Conservation (phyloP, 2,329 filamentous ascomycete genomes). For the Arthrinium puccinioides region DNA sequence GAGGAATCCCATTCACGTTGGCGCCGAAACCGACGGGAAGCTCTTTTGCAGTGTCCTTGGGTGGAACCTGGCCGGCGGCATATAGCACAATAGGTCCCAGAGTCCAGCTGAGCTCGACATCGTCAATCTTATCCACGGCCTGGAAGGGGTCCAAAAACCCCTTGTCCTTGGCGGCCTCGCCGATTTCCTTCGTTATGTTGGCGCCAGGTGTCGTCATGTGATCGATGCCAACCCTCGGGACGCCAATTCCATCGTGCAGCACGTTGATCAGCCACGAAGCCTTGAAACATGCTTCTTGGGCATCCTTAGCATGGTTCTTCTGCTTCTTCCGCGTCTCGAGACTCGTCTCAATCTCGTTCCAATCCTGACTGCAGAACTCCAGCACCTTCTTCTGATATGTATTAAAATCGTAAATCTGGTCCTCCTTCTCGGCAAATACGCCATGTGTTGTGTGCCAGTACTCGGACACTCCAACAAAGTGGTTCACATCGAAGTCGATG, state of each 20-base stretch:
- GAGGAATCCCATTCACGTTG: slow-evolving; percentile 61
- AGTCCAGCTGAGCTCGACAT: slow-evolving; percentile 93
- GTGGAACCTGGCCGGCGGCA: slow-evolving; percentile 78
- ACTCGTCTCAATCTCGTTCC: slow-evolving; percentile 65
- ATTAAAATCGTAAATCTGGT: slow-evolving; percentile 81
- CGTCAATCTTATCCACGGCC: slow-evolving; percentile 85
- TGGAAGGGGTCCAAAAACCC: slow-evolving; percentile 82
- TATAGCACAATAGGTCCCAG: slow-evolving; percentile 95
- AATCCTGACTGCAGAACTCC: slow-evolving; percentile 78
- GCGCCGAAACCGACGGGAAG: slow-evolving; percentile 89
- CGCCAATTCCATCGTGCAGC: slow-evolving; percentile 89
- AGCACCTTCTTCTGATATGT: slow-evolving; percentile 82
- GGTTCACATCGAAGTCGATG: slow-evolving; percentile 95
- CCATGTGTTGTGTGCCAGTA: slow-evolving; percentile 99
- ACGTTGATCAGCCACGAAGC: slow-evolving; percentile 97
- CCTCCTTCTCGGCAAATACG: slow-evolving; percentile 73
- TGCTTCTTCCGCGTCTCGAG: slow-evolving; percentile 59
- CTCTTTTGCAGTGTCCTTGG: slow-evolving; percentile 43
- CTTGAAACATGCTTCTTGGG: slow-evolving; percentile 91
- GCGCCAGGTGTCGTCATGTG: slow-evolving; percentile 41
- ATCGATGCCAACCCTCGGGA: slow-evolving; percentile 79
- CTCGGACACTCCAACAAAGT: slow-evolving; percentile 95
- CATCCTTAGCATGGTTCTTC: slow-evolving; percentile 74
- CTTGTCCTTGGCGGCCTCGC: slow-evolving; percentile 62
- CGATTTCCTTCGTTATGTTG: slow-evolving; percentile 66